These are phyloP conservation scores for Aspergillus sp. DNA, from an alignment of 2,329 filamentous ascomycete genomes.

Conservation along the genomic window DNA sequence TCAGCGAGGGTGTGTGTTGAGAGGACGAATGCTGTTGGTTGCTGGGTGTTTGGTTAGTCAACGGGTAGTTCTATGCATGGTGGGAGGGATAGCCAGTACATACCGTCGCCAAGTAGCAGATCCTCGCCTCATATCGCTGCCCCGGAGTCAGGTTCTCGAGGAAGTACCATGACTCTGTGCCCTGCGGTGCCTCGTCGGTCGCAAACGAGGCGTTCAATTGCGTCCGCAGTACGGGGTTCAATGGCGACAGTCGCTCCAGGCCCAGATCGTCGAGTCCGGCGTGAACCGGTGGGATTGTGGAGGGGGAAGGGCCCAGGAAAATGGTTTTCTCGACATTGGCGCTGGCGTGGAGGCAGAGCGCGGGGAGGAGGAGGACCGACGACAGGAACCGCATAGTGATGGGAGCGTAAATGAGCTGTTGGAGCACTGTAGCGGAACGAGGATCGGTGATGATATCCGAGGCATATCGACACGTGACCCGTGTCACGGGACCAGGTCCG, in stretches of 20 bases:
- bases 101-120: conserved; percentile 92
- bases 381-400: conserved; percentile 9
- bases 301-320: conserved; percentile 61
- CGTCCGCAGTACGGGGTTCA: conserved; percentile 49
- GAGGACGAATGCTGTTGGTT: conserved; percentile 74
- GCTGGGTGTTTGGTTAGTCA: conserved; percentile 48
- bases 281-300: conserved; percentile 47
- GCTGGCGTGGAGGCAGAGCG: conserved; percentile 8
- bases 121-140: conserved; percentile 77
- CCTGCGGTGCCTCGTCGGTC: conserved; percentile 41
- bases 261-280: conserved; percentile 52
- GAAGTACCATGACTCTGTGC: conserved; percentile 66
- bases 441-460: no score
- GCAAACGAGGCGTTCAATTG: conserved; percentile 61
- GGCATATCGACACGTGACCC: background rate
- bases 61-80: conserved; percentile 7
- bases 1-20: conserved; percentile 52
- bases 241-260: conserved; percentile 56
- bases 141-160: conserved; percentile 60
- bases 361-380: conserved; percentile 9
- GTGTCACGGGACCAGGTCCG: background rate
- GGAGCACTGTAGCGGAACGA: background rate
- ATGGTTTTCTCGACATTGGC: conserved; percentile 90
- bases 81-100: conserved; percentile 25
- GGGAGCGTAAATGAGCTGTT: background rate